A percentile compares a stretch with the other conserved stretches of the same genome.
Conservation (phyloP, 1,284 basidiomycete species). For the Phaffia rhodozyma region DNA sequence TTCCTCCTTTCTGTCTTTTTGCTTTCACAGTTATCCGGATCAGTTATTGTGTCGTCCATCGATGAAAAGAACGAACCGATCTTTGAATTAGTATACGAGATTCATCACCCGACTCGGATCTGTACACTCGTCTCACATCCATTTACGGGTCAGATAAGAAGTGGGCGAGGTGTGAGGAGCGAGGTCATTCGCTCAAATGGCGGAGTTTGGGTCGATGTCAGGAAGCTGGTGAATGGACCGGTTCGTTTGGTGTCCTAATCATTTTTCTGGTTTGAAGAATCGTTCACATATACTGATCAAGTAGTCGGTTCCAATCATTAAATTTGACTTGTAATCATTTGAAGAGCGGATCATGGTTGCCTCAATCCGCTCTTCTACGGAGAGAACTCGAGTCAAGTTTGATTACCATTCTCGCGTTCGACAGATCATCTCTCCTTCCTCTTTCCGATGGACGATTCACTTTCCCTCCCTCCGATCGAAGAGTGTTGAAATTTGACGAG, state of each 20-base stretch:
- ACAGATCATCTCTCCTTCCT: background rate
- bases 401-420: background rate
- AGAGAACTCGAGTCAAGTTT: too few species aligned
- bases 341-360: too few species aligned
- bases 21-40: too few species aligned
- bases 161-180: background rate
- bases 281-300: background rate
- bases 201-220: background rate
- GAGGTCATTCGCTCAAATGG: background rate
- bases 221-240: background rate
- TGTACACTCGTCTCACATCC: background rate
- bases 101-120: background rate
- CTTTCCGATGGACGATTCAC: background rate
- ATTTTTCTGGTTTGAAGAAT: too few species aligned
- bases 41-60: too few species aligned
- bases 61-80: background rate
- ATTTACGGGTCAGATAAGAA: background rate
- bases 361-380: too few species aligned
- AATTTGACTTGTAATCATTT: too few species aligned
- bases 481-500: background rate
- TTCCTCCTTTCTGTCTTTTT: too few species aligned
- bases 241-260: too few species aligned
- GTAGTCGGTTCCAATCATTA: too few species aligned
- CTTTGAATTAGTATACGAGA: slow-evolving; percentile 4
- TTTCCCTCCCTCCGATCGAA: background rate